Base-by-base conservation (phyloP, 208 protist species). In the Novymonas esmeraldas region DNA sequence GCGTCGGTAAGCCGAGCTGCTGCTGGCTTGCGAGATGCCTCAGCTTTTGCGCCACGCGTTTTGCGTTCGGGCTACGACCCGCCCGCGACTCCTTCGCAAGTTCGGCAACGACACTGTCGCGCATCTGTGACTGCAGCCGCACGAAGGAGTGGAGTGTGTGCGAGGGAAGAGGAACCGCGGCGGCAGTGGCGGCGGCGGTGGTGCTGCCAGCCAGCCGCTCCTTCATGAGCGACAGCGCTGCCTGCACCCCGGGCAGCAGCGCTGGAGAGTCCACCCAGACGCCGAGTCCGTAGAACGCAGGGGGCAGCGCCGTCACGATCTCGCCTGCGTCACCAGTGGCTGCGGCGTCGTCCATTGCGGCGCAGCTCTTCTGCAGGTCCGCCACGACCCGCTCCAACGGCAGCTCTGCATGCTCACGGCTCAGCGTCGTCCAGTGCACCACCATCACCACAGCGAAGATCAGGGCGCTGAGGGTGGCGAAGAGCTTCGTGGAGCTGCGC, bases 261-360 rank as follows among this genome's bases (percentile, higher is more conserved):
- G 44, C 58, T 22, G 74, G 69, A 9, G 78, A 55, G 52, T 90
- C 88, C 26, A 85, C 84, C 85, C 88, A 94, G 18, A 94, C 82
- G 3, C 61, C 69, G 26, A 94, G 61, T 14, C 82, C 88, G 45
- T 82, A 89, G 24, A 76, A 74, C 18, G 78, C 70, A 26, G 70
- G 73, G 18, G 69, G 81, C 18, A 70, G 73, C 7, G 16, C 20
- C 11, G 46, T 18, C 4, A 42, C 29, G 26, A 38, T 62, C 59
- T 9, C n/a, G n/a, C n/a, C n/a, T n/a, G n/a, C n/a, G n/a, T n/a
- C n/a, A n/a, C n/a, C n/a, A n/a, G n/a, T 13, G 18, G 11, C 24
- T 7, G 55, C 18, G 46, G 20, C 42, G n/a, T 22, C 45, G 48
- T 10, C 36, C 4, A 2, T 28, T 36, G n/a, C 39, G 36, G 26